Evolutionary conservation across 1,284 basidiomycete species (phyloP), one percentile per base, ranked within the genome.

Genomic region (Cryptococcus sp.): DNA sequence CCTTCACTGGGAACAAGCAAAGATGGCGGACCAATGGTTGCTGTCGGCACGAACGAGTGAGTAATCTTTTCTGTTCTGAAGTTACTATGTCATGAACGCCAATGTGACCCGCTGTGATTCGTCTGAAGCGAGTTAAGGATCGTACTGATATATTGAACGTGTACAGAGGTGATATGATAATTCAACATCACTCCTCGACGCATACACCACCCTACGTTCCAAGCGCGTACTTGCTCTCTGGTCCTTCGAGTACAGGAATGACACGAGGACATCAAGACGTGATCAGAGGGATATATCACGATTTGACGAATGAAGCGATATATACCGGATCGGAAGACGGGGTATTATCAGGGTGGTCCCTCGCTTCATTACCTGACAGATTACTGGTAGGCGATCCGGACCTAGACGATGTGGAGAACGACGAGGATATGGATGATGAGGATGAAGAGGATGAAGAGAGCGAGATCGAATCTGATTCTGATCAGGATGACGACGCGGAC

Each of bases 291-390:
- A 51, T 78, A 46, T 74, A 71, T 57, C 75, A 79, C 60, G 75
- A 77, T 46, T 23, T 67, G 13, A n/a, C 53, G 15, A 75, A 75
- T 54, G 69, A 76, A 54, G 77, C 72, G 10, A 52, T 80, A 6
- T 80, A 78, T 63, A 79, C 78, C 1, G 79, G 79, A 1, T 75
- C 72, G 5, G 78, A 79, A 64, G 78, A 79, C 57, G 76, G 76
- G 10, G 70, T 79, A 4, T 64, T 80, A 11, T 74, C 72, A 16
- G 76, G 77, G 10, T 80, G 78, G 76, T 70, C 66, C n/a, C 61
- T 80, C 4, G 60, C 67, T 10, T 60, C 66, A 23, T 52, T 77
- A 16, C 63, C 69, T 6, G 57, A 54, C 5, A 55, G 67, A 4
- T 59, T 77, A 39, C 6, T 67, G 1, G 59, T 68, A 2, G 78